A percentile compares a stretch with the other conserved stretches of the same genome.
These are phyloP conservation scores for Lentinula raphanica DNA, from an alignment of 768 basidiomycete genomes.

Conservation along the genomic window DNA sequence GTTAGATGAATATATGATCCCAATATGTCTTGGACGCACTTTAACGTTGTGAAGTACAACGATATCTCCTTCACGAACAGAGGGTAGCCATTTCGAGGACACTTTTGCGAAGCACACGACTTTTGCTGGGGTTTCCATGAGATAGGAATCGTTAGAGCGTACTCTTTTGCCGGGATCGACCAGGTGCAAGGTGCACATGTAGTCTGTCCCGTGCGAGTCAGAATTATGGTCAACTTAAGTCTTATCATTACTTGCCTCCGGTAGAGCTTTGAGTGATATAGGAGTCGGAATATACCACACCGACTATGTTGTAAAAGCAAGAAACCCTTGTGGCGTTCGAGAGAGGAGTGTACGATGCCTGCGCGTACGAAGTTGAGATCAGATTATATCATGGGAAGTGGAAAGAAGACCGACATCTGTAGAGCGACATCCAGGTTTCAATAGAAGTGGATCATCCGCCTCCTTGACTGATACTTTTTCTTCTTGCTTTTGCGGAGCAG, in stretches of 20 bases:
- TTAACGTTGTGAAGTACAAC: conserved; percentile 46
- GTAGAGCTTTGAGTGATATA: background rate
- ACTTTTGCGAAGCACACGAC: conserved; percentile 50
- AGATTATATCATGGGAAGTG: background rate
- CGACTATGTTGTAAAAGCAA: background rate
- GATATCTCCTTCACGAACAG: conserved; percentile 41
- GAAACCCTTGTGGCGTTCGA: background rate
- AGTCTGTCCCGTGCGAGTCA: background rate
- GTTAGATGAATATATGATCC: background rate
- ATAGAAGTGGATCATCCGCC: background rate
- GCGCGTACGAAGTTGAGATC: background rate
- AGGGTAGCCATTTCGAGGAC: conserved; percentile 46
- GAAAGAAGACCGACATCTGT: background rate
- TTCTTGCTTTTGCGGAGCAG: background rate
- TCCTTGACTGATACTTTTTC: background rate
- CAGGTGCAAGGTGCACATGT: background rate
- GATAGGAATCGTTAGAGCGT: background rate
- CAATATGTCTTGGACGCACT: conserved; percentile 30
- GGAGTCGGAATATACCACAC: background rate
- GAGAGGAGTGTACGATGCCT: background rate
- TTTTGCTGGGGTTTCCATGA: conserved; percentile 14
- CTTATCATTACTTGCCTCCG: background rate
- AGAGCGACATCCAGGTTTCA: background rate
- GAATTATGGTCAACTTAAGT: no score
- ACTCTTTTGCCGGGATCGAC: conserved; percentile 1